Conservation (phyloP, 148 eudicot genomes). For the Cornus kousa region DNA sequence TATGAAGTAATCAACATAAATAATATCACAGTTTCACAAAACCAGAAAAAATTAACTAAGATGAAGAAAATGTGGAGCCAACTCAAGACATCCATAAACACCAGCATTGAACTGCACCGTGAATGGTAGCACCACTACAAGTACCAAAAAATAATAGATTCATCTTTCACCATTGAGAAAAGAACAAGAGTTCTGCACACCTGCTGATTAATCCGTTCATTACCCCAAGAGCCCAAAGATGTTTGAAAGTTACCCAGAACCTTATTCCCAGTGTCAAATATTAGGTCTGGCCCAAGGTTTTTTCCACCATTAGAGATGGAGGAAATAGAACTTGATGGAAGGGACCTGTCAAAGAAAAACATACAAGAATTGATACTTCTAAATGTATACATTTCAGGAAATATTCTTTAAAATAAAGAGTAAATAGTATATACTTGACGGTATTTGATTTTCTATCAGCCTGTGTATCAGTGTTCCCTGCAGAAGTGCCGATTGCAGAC, state of each 20-base stretch:
- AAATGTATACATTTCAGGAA: background rate
- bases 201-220: conserved; percentile 54
- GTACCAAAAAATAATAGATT: background rate
- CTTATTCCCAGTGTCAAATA: conserved; percentile 48
- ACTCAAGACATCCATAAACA: background rate
- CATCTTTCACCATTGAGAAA: background rate
- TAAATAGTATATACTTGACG: conserved; percentile 44
- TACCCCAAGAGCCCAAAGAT: conserved; percentile 56
- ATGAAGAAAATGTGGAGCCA: background rate
- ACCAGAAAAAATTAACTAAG: background rate
- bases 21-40: background rate
- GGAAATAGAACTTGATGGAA: conserved; percentile 35
- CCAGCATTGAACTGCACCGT: background rate
- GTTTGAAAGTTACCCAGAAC: conserved; percentile 42
- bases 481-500: conserved; percentile 73
- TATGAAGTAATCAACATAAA: background rate
- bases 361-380: conserved; percentile 8
- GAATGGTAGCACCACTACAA: background rate
- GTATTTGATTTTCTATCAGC: conserved; percentile 36
- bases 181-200: conserved; percentile 26
- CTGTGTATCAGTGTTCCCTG: conserved; percentile 45
- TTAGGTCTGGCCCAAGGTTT: conserved; percentile 33
- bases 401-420: background rate
- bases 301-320: conserved; percentile 29
- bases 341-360: conserved; percentile 39